These are phyloP conservation scores for Fusarium sp. DNA, from an alignment of 2,329 filamentous ascomycete species.

Conservation along the genomic window DNA sequence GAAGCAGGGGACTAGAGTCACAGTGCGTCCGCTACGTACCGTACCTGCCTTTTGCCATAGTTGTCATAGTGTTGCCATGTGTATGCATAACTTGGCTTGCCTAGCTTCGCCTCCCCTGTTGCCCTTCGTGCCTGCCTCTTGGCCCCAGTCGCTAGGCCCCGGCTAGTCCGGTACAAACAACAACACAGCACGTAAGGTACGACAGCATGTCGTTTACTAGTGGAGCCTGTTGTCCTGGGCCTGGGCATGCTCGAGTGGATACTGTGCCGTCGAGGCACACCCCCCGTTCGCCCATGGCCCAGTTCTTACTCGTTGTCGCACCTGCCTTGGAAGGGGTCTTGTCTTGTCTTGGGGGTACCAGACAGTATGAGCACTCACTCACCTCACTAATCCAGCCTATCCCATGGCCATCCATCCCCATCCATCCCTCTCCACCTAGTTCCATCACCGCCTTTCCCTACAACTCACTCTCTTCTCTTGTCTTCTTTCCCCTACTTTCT, in stretches of 20 bases:
- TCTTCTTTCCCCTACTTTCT: conserved; percentile 54
- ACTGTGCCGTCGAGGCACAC: conserved; percentile 23
- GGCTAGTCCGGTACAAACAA: conserved; percentile 39
- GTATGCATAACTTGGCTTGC: conserved; percentile 29
- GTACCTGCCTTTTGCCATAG: conserved; percentile 24
- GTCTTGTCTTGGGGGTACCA: conserved; percentile 23
- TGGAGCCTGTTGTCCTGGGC: conserved; percentile 18
- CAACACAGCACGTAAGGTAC: conserved; percentile 38
- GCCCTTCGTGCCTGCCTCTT: conserved; percentile 25
- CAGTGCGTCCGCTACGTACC: conserved; percentile 34
- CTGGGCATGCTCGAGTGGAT: conserved; percentile 9
- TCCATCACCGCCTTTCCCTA: conserved; percentile 57
- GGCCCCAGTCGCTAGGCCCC: conserved; percentile 13
- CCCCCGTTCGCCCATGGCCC: conserved; percentile 35
- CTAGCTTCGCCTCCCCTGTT: conserved; percentile 25
- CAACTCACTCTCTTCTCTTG: conserved; percentile 54
- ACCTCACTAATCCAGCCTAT: conserved; percentile 48
- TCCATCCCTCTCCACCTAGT: conserved; percentile 55
- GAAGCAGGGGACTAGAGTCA: conserved; percentile 26
- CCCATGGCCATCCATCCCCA: conserved; percentile 53
- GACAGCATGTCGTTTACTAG: conserved; percentile 30
- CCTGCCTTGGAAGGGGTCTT: conserved; percentile 37
- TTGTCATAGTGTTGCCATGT: conserved; percentile 27
- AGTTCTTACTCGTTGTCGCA: conserved; percentile 30
- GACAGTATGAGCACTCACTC: conserved; percentile 44